These are phyloP conservation scores for Vairimorpha apis DNA, from an alignment of 371 early-diverging fungal species.

Conservation along the genomic window DNA sequence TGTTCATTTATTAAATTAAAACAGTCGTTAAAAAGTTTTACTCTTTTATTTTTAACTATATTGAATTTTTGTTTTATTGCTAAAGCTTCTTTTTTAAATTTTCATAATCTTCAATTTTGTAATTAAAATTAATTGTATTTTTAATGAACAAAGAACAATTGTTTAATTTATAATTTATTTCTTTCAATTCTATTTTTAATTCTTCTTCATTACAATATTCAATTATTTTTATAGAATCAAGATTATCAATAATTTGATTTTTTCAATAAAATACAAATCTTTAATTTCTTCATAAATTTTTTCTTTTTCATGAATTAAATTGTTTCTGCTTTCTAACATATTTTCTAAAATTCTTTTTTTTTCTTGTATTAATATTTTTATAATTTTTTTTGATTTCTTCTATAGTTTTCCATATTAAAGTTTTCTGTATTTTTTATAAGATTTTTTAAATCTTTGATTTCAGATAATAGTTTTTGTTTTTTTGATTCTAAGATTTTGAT, in stretches of 20 bases:
- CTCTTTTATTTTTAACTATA: slow-evolving; percentile 72
- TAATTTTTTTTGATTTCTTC: background rate
- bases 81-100: slow-evolving; percentile 26
- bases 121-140: slow-evolving; percentile 5
- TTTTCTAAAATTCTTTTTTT: background rate
- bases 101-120: slow-evolving; percentile 45
- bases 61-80: slow-evolving; percentile 68
- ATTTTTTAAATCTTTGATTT: slow-evolving; percentile 11
- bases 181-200: slow-evolving; percentile 7
- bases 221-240: slow-evolving; percentile 45
- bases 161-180: slow-evolving; percentile 65
- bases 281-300: background rate
- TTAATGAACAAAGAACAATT: background rate
- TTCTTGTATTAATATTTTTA: background rate
- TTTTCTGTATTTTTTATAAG: slow-evolving; percentile 5
- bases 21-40: slow-evolving; percentile 73
- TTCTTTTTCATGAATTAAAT: background rate
- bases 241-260: background rate
- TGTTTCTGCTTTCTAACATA: no score
- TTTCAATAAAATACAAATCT: slow-evolving; percentile 12
- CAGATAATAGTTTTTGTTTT: background rate
- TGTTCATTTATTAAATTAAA: slow-evolving; percentile 76
- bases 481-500: background rate
- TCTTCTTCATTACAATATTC: background rate
- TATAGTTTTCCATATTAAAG: background rate